Conservation (phyloP, 1,139 yeast genomes). For the Debaryomycetaceae sp. region DNA sequence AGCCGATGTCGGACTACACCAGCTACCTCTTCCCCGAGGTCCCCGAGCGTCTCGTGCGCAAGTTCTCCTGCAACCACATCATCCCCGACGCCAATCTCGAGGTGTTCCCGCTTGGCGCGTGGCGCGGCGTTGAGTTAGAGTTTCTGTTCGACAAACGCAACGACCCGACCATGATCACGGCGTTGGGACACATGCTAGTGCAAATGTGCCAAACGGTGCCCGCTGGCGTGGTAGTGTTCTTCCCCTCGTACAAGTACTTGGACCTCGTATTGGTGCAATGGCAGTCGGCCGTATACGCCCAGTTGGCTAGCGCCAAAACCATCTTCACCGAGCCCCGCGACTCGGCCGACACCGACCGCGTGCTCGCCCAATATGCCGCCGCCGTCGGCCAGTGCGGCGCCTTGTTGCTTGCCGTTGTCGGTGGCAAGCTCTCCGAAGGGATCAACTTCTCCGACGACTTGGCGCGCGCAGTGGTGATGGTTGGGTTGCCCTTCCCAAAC, state of each 20-base stretch:
- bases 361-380: slow-evolving; percentile 49
- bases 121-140: slow-evolving; percentile 35
- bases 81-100: slow-evolving; percentile 67
- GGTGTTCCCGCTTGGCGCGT: slow-evolving; percentile 48
- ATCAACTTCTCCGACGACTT: slow-evolving; percentile 83
- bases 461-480: slow-evolving; percentile 83
- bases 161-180: slow-evolving; percentile 38
- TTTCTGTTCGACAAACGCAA: slow-evolving; percentile 69
- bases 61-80: slow-evolving; percentile 79
- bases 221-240: slow-evolving; percentile 72
- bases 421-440: slow-evolving; percentile 93
- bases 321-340: slow-evolving; percentile 56
- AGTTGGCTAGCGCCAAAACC: slow-evolving; percentile 34
- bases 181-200: slow-evolving; percentile 49
- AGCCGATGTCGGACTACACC: slow-evolving; percentile 71
- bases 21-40: slow-evolving; percentile 63
- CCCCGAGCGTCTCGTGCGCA: slow-evolving; percentile 34
- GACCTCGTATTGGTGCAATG: slow-evolving; percentile 47
- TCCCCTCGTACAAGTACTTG: slow-evolving; percentile 80
- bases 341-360: slow-evolving; percentile 35
- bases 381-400: slow-evolving; percentile 48
- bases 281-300: slow-evolving; percentile 33
- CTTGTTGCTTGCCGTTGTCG: slow-evolving; percentile 77
- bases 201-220: slow-evolving; percentile 52
- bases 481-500: slow-evolving; percentile 90